Evolutionary conservation across 2,329 filamentous ascomycete genomes (phyloP).

Genomic region (Diaporthe caulivora): DNA sequence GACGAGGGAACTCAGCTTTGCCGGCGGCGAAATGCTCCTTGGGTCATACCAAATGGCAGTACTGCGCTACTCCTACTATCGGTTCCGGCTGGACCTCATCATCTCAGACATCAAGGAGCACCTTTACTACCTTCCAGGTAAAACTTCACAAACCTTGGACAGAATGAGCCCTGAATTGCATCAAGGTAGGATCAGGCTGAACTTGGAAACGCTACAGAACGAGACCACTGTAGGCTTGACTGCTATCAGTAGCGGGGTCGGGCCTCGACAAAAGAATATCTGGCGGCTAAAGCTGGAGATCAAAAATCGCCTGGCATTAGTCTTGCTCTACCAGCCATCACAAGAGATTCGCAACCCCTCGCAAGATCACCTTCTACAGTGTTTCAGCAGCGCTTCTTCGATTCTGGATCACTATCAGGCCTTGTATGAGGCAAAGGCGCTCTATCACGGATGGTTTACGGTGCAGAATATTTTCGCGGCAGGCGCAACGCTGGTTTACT

Average conservation of each 20-base stretch:
- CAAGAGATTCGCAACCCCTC: not conserved
- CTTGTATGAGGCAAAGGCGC: conserved; percentile 4
- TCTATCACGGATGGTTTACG: conserved; percentile 51
- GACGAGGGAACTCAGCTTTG: not conserved
- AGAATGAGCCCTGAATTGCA: not conserved
- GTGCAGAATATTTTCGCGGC: conserved; percentile 54
- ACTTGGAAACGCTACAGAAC: not conserved
- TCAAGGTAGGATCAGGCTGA: not conserved
- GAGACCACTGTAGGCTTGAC: not conserved
- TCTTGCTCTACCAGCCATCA: not conserved
- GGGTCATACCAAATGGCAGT: conserved; percentile 1
- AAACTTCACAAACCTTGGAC: not conserved
- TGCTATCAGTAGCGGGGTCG: not conserved
- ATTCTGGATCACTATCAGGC: not conserved
- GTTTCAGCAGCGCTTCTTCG: not conserved
- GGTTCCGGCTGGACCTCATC: not conserved
- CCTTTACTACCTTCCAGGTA: not conserved
- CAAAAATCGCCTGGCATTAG: not conserved
- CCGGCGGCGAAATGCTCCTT: not conserved
- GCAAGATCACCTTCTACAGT: not conserved
- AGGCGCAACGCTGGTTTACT: conserved; percentile 54
- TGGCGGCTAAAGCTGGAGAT: conserved; percentile 14
- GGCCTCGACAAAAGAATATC: not conserved
- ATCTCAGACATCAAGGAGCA: conserved; percentile 13
- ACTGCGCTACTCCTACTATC: not conserved